Percentiles rank a stretch among this genome's conserved stretches.
phyloP scores from a whole-genome alignment of 257 asterid genomes.

The Solanum pinnatisectum region DNA sequence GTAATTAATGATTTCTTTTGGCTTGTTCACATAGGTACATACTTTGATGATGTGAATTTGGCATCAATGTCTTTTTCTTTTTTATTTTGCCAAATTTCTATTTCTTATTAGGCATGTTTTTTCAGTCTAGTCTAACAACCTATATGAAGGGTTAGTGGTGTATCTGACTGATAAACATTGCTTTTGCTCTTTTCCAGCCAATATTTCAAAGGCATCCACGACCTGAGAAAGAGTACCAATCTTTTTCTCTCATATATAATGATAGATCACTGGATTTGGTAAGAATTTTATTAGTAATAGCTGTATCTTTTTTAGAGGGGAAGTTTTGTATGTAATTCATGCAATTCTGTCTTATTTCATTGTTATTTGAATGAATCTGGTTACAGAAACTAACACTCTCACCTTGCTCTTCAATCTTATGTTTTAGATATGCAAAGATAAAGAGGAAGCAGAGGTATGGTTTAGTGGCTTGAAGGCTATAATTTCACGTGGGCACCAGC shows the following conservation, averaged over 20 bases:
- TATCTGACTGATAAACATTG: background rate
- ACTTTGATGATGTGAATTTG: background rate
- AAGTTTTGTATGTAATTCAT: background rate
- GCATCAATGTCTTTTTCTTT: background rate
- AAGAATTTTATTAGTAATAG: conserved; percentile 14
- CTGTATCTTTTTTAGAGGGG: background rate
- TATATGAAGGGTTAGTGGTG: background rate
- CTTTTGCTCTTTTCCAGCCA: conserved; percentile 48
- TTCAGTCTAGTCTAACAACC: background rate
- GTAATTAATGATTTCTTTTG: background rate
- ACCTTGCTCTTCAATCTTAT: conserved; percentile 5
- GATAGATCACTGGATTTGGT: conserved; percentile 95
- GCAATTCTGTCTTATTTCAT: background rate
- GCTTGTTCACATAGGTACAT: background rate
- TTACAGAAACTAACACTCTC: background rate
- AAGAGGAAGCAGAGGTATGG: conserved; percentile 99
- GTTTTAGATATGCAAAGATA: conserved; percentile 82
- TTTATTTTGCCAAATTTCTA: background rate
- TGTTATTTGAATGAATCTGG: conserved; percentile 1
- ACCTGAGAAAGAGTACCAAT: conserved; percentile 95
- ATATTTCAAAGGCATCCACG: conserved; percentile 85
- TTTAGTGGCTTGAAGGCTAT: conserved; percentile 91
- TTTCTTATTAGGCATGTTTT: background rate
- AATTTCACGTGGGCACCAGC: conserved; percentile 72
- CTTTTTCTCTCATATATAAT: conserved; percentile 79